Conservation (phyloP, 805 yeast genomes). For the Phaffomyces thermotolerans region DNA sequence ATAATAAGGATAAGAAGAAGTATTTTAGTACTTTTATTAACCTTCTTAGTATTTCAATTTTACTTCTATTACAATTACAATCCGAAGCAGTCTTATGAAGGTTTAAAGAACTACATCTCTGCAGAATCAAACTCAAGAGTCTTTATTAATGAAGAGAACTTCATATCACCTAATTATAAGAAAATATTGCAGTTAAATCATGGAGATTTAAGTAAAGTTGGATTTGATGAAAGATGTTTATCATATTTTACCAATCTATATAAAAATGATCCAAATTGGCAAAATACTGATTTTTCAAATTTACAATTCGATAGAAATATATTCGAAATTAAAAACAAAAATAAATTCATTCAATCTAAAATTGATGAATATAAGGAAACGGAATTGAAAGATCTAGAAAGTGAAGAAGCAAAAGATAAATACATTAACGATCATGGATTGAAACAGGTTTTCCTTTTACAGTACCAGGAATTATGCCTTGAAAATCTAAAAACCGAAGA, state of each 20-base stretch:
- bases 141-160: too few species aligned
- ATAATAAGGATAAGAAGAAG: too few species aligned
- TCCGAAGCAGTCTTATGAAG: too few species aligned
- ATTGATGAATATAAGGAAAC: slow-evolving; percentile 10
- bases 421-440: slow-evolving; percentile 11
- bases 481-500: slow-evolving; percentile 19
- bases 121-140: too few species aligned
- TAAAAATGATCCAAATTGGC: slow-evolving; percentile 15
- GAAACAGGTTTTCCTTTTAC: not conserved
- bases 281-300: slow-evolving; percentile 15
- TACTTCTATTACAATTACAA: too few species aligned
- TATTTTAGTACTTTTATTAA: too few species aligned
- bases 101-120: too few species aligned
- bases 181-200: too few species aligned
- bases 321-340: slow-evolving; percentile 13
- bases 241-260: slow-evolving; percentile 26
- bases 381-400: slow-evolving; percentile 3
- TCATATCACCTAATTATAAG: too few species aligned
- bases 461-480: slow-evolving; percentile 12
- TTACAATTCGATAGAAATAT: slow-evolving; percentile 18
- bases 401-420: slow-evolving; percentile 12
- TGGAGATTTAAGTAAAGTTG: too few species aligned
- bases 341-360: slow-evolving; percentile 11
- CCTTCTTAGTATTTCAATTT: too few species aligned
- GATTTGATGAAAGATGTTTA: not conserved